Evolutionary conservation across 2,329 filamentous ascomycete species (phyloP), one percentile per base, ranked within the genome.

Genomic region (Sphaerostilbella broomeana): DNA sequence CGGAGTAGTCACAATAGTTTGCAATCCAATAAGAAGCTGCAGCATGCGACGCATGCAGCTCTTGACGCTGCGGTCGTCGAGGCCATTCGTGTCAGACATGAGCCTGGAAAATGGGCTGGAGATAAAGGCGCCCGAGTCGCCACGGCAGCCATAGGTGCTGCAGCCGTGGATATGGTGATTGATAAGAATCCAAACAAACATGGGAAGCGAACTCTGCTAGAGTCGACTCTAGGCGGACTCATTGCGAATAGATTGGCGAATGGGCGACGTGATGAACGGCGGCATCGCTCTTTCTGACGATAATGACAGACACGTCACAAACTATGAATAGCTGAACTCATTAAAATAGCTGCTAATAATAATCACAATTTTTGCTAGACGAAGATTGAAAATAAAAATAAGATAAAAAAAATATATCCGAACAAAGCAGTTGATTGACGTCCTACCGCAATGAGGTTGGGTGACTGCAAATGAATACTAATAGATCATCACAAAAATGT

Each of bases 111-210:
- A 5, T 67, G 64, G 63, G 52, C 54, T 6, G 60, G 64, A 9
- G 54, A 54, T 9, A 67, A 67, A 40, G 63, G 60, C 13, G 55
- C 57, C 17, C 56, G 59, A 20, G 50, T 67, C 9, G 63, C 61
- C 3, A 63, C 63, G 2, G 64, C 64, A 5, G 64, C 64, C 5
- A 32, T 66, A 2, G 59, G 63, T 22, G 63, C 64, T 2, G 64
- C 61, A 4, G 53, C 62, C n/a, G 53, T 62, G 21, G 62, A 66
- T 46, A 53, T 35, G 31, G 42, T 7, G 61, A n/a, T n/a, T n/a
- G n/a, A n/a, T n/a, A n/a, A n/a, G n/a, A n/a, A n/a, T n/a, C n/a
- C n/a, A n/a, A n/a, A n/a, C n/a, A n/a, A n/a, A n/a, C n/a, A n/a
- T n/a, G n/a, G n/a, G n/a, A n/a, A 46, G 29, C 37, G 45, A 9